Percentiles rank a stretch among this genome's conserved stretches.
These are phyloP conservation scores for Pichia terricola DNA, from an alignment of 1,139 yeast genomes.

Conservation along the genomic window DNA sequence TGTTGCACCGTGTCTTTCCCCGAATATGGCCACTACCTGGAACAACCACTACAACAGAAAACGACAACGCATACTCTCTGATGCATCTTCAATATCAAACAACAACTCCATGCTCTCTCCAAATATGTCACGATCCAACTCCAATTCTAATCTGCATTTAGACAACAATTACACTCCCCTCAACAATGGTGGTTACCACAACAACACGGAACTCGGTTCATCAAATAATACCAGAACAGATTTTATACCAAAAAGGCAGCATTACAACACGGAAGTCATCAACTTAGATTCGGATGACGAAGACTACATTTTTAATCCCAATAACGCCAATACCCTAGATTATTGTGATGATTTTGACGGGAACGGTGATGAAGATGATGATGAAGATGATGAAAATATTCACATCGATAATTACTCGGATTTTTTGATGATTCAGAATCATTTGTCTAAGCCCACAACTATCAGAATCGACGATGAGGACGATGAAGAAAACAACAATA, in stretches of 20 bases:
- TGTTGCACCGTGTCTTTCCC: too few relatives aligned
- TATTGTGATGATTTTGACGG: not conserved
- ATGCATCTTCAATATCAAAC: conserved; percentile 3
- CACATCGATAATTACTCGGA: not conserved
- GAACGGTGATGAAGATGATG: conserved; percentile 7
- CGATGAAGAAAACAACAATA: not conserved
- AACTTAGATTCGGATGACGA: conserved; percentile 33
- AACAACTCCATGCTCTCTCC: not conserved
- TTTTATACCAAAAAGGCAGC: conserved; percentile 8
- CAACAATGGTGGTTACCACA: too few relatives aligned
- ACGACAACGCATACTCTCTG: conserved; percentile 10
- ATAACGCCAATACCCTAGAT: not conserved
- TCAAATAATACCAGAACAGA: not conserved
- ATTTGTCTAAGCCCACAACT: not conserved
- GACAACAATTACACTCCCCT: not conserved
- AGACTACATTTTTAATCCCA: conserved; percentile 24
- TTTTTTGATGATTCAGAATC: not conserved
- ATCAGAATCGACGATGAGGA: not conserved
- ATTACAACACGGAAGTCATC: conserved; percentile 20
- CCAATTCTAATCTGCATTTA: not conserved
- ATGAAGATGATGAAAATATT: conserved; percentile 6
- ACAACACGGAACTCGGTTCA: too few relatives aligned
- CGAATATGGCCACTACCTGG: not conserved
- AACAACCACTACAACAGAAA: conserved; percentile 8
- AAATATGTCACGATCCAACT: not conserved